A percentile compares a stretch with the other conserved stretches of the same genome.
phyloP scores from a whole-genome alignment of 2,329 filamentous ascomycete genomes.

The Botrytis elliptica region DNA sequence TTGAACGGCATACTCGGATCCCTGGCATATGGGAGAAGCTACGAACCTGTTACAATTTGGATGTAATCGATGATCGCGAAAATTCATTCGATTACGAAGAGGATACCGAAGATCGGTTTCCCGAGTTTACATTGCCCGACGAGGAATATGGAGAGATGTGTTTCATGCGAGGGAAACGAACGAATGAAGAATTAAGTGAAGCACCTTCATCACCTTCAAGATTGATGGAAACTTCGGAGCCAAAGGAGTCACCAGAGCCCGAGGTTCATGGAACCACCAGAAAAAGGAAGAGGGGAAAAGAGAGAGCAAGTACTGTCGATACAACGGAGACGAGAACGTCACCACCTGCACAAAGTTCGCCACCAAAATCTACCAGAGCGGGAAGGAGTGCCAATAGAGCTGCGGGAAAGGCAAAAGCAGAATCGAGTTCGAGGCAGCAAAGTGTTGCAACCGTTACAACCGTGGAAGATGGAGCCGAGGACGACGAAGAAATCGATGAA shows the following conservation, averaged over 20 bases:
- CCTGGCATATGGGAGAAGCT: slow-evolving; percentile 92
- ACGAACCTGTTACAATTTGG: slow-evolving; percentile 77
- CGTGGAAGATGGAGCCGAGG: slow-evolving; percentile 40
- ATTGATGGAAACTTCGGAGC: slow-evolving; percentile 31
- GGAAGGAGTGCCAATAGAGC: slow-evolving; percentile 43
- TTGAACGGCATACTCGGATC: slow-evolving; percentile 78
- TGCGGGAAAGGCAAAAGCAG: slow-evolving; percentile 44
- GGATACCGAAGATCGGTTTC: slow-evolving; percentile 59
- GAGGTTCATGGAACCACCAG: slow-evolving; percentile 17
- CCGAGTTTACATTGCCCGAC: slow-evolving; percentile 62
- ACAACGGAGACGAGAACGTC: slow-evolving; percentile 49
- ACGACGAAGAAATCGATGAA: slow-evolving; percentile 42
- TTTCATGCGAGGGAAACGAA: slow-evolving; percentile 34
- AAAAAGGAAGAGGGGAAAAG: slow-evolving; percentile 40
- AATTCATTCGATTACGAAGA: slow-evolving; percentile 49
- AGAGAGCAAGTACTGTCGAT: slow-evolving; percentile 50
- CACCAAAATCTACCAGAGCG: slow-evolving; percentile 43
- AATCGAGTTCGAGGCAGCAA: slow-evolving; percentile 39
- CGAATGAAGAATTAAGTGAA: slow-evolving; percentile 32
- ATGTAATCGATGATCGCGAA: slow-evolving; percentile 82
- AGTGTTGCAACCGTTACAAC: slow-evolving; percentile 40
- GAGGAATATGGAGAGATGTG: slow-evolving; percentile 39
- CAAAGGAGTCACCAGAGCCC: slow-evolving; percentile 22
- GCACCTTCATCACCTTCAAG: slow-evolving; percentile 40
- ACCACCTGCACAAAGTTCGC: slow-evolving; percentile 41